Evolutionary conservation across 192 early-diverging fungal species (phyloP).

Genomic region (Coemansia guatemalensis): DNA sequence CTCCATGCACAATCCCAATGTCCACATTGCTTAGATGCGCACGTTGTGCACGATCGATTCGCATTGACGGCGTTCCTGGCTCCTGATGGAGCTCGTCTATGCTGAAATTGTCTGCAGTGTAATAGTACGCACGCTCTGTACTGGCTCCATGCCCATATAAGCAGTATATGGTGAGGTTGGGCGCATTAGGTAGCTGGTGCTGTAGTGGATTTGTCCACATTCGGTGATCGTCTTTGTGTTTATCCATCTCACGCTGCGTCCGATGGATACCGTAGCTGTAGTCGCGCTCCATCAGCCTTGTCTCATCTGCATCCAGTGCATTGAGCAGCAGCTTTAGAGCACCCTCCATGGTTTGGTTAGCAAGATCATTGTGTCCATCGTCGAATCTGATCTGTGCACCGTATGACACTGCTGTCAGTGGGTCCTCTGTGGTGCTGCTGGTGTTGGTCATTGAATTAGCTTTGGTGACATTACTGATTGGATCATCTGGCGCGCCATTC

Average conservation of each 20-base stretch:
- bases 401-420: constrained; percentile 32
- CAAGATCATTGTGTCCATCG: constrained; percentile 4
- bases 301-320: constrained; percentile 53
- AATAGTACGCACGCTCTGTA: constrained; percentile 86
- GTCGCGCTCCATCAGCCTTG: constrained; percentile 54
- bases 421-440: not conserved
- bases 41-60: constrained; percentile 31
- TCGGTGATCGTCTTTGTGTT: constrained; percentile 57
- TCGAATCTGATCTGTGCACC: constrained; percentile 60
- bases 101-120: constrained; percentile 44
- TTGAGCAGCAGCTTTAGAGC: constrained; percentile 57
- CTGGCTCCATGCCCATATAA: constrained; percentile 77
- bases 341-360: constrained; percentile 51
- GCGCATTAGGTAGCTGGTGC: constrained; percentile 67
- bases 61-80: constrained; percentile 23
- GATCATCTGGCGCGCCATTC: constrained; percentile 72
- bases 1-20: constrained; percentile 66
- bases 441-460: constrained; percentile 7
- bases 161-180: constrained; percentile 76
- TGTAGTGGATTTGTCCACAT: constrained; percentile 83
- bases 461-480: not conserved
- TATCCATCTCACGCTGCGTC: constrained; percentile 60
- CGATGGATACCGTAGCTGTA: constrained; percentile 70
- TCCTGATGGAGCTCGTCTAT: constrained; percentile 19
- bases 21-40: constrained; percentile 55